phyloP scores from a whole-genome alignment of 177 flowering plant genomes.

The Vitis hybrid region DNA sequence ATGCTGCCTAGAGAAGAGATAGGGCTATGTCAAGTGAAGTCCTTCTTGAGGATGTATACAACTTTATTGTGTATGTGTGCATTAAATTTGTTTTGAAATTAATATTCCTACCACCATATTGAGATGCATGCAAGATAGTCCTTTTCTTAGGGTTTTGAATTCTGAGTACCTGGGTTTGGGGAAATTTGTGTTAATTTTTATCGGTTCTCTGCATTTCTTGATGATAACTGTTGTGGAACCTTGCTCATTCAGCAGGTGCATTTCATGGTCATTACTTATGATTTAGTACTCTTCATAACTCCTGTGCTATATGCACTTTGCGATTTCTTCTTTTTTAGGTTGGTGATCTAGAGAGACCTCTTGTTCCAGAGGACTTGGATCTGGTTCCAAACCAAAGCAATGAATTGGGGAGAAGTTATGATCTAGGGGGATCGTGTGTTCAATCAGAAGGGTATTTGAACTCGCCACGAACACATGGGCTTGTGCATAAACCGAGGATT shows the following conservation, averaged over 20 bases:
- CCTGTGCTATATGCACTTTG: neutral
- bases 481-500: slow-evolving; percentile 55
- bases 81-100: no score
- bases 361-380: slow-evolving; percentile 55
- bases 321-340: slow-evolving; percentile 31
- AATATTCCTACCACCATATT: no score
- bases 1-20: no score
- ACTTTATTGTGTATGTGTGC: no score
- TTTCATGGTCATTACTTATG: neutral
- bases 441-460: slow-evolving; percentile 50
- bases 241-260: neutral
- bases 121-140: no score
- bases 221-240: neutral
- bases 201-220: neutral
- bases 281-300: neutral
- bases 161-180: neutral
- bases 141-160: neutral
- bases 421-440: slow-evolving; percentile 45
- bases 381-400: slow-evolving; percentile 25
- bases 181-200: neutral
- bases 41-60: no score
- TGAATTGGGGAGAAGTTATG: slow-evolving; percentile 44
- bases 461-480: slow-evolving; percentile 45
- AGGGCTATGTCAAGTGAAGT: no score
- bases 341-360: slow-evolving; percentile 84